Conservation (phyloP, 768 basidiomycete species). For the Sporobolomyces phaffii region DNA sequence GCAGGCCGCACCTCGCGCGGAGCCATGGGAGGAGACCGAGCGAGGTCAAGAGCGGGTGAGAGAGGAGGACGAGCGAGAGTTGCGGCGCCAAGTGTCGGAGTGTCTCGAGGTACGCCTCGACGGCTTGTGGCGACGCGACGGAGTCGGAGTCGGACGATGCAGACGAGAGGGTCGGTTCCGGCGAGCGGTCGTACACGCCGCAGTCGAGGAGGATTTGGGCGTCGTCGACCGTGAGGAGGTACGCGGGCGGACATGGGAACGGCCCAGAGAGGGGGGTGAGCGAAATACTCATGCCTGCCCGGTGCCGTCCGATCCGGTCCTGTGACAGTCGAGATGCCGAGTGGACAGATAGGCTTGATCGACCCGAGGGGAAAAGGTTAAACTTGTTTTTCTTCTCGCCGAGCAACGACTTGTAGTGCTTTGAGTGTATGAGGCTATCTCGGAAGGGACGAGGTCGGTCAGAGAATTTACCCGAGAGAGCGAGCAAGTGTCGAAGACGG, state of each 20-base stretch:
- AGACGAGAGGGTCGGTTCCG: constrained; percentile 51
- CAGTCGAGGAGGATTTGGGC: constrained; percentile 89
- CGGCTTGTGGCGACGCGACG: constrained; percentile 41
- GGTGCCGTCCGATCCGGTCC: no score
- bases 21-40: constrained; percentile 91
- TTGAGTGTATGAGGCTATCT: no score
- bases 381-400: no score
- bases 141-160: constrained; percentile 43
- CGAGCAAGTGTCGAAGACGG: no score
- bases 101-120: constrained; percentile 40
- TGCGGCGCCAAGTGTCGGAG: constrained; percentile 58
- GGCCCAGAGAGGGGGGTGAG: constrained; percentile 80
- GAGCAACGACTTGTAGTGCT: no score
- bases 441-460: no score
- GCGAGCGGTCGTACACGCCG: constrained; percentile 80
- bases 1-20: constrained; percentile 71
- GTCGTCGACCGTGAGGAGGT: constrained; percentile 84
- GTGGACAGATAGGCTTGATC: no score
- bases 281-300: constrained; percentile 64
- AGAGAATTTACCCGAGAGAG: no score
- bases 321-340: no score
- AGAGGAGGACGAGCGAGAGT: constrained; percentile 83
- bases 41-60: constrained; percentile 84
- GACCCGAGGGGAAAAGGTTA: neutral
- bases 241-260: constrained; percentile 43